Base-by-base conservation (phyloP, 2,329 filamentous ascomycete genomes). In the Diaporthe citrichinensis region DNA sequence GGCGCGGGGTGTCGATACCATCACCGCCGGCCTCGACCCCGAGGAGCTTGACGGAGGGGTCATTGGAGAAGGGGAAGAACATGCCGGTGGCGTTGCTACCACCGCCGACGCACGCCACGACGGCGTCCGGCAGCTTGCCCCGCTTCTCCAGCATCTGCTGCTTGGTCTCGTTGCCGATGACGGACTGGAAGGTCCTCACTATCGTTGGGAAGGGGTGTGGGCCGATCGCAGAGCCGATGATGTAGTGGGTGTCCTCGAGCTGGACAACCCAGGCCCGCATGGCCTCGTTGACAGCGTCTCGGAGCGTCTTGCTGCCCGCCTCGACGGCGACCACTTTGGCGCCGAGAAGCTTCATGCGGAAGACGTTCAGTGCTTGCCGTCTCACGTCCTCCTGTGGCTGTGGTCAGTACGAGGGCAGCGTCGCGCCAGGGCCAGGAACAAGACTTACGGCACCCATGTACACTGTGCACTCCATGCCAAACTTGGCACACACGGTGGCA, bases 181-280 rank as follows among this genome's bases (percentile, higher is more conserved):
- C 94, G 7, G 94, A 97, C 86, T 98, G 97, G 92, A 99, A 98
- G 0, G 96, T 98, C 76, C 97, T 93, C 71, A 98, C 97, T 78
- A 98, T 98, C 71, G 95, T 98, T 1, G 97, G 97, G 92, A 98
- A 98, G 15, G 97, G 97, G 84, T 99, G 97, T 65, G 97, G 97
- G 0, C 97, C 97, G 80, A 99, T 99, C 59, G 97, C 97, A 23
- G 95, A 98, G 74, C 97, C 97, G 80, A 99, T 98, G 81, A 98
- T 97, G 88, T 98, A 99, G 88, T 99, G 97, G 0, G 97, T 98
- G 25, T 95, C 97, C 80, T 96, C 93, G 23, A 99, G 94, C 79
- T 96, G 91, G 74, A 96, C 94, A 25, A 99, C 96, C 97, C 97
- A 99, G 77, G 94, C 93, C 61, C 97, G 94, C 81, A 99, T 87